These are phyloP conservation scores for Penicillium crystallinum DNA, from an alignment of 495 filamentous ascomycete genomes.

Conservation along the genomic window DNA sequence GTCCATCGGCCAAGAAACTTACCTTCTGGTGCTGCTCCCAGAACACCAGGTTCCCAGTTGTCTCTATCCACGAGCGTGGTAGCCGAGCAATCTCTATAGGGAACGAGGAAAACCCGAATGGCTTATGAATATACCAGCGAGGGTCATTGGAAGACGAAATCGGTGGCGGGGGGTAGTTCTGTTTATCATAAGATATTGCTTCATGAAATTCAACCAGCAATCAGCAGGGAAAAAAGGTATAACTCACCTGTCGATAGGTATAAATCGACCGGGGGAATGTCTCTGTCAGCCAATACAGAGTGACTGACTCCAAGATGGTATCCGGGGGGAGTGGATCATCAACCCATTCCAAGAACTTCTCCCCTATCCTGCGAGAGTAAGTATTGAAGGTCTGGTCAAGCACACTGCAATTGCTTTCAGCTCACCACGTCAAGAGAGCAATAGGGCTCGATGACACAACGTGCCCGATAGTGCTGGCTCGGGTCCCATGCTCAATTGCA, in stretches of 20 bases:
- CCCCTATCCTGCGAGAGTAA: constrained; percentile 48
- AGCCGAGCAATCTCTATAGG: constrained; percentile 47
- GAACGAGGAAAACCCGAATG: constrained; percentile 55
- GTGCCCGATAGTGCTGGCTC: constrained; percentile 57
- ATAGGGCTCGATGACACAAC: constrained; percentile 54
- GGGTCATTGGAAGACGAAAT: constrained; percentile 17
- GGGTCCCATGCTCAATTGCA: constrained; percentile 52
- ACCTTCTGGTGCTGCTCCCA: constrained; percentile 42
- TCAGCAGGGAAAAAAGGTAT: not conserved
- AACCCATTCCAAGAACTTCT: constrained; percentile 63
- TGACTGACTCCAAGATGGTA: constrained; percentile 52
- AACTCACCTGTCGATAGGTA: constrained; percentile 44
- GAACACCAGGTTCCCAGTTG: constrained; percentile 44
- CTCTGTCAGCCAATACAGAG: constrained; percentile 63
- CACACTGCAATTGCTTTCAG: not conserved
- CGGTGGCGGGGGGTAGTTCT: constrained; percentile 21
- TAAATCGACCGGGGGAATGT: constrained; percentile 55
- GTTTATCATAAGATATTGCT: not conserved
- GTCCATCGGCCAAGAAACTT: not conserved
- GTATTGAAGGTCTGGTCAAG: not conserved
- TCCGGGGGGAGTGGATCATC: constrained; percentile 49
- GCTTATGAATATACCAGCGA: constrained; percentile 46
- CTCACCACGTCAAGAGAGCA: constrained; percentile 60
- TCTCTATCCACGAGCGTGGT: constrained; percentile 48
- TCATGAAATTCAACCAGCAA: too few relatives aligned